Conservation (phyloP, 352 stramenopile species). For the Phytophthora fragariaefolia region DNA sequence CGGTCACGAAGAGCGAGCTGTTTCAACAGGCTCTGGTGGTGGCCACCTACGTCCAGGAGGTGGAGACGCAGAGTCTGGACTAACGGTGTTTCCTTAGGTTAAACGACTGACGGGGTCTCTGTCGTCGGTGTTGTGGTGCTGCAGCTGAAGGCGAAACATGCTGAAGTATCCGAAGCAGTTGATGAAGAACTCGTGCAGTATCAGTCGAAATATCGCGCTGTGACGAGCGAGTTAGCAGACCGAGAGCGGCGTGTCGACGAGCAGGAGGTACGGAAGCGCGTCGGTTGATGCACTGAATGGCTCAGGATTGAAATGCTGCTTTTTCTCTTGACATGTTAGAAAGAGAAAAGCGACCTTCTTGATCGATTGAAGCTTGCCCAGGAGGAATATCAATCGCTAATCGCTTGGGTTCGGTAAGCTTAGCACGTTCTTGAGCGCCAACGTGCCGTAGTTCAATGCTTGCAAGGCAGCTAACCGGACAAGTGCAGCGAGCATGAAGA, state of each 20-base stretch:
- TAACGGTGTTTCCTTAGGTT: neutral
- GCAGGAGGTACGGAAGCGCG: slow-evolving; percentile 25
- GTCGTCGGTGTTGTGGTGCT: neutral
- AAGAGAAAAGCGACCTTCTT: slow-evolving; percentile 35
- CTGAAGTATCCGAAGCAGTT: slow-evolving; percentile 27
- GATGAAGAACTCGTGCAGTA: slow-evolving; percentile 27
- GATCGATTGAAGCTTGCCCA: slow-evolving; percentile 37
- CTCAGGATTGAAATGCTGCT: neutral
- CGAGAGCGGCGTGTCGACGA: slow-evolving; percentile 18
- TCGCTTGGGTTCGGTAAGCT: slow-evolving; percentile 40
- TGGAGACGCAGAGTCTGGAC: slow-evolving; percentile 8
- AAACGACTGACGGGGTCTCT: no score
- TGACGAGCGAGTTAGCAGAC: slow-evolving; percentile 35
- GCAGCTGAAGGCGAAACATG: slow-evolving; percentile 34
- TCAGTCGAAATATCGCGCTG: slow-evolving; percentile 34
- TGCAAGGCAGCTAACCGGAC: neutral
- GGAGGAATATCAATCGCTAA: slow-evolving; percentile 43
- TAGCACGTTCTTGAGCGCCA: neutral
- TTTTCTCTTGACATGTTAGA: slow-evolving; percentile 8
- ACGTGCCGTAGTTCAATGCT: neutral
- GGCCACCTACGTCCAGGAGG: slow-evolving; percentile 52
- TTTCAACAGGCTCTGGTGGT: slow-evolving; percentile 55
- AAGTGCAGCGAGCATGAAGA: slow-evolving; percentile 48
- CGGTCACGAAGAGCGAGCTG: slow-evolving; percentile 50
- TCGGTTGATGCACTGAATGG: neutral